phyloP scores from a whole-genome alignment of 768 basidiomycete genomes.

The Phaeotremella fagi region DNA sequence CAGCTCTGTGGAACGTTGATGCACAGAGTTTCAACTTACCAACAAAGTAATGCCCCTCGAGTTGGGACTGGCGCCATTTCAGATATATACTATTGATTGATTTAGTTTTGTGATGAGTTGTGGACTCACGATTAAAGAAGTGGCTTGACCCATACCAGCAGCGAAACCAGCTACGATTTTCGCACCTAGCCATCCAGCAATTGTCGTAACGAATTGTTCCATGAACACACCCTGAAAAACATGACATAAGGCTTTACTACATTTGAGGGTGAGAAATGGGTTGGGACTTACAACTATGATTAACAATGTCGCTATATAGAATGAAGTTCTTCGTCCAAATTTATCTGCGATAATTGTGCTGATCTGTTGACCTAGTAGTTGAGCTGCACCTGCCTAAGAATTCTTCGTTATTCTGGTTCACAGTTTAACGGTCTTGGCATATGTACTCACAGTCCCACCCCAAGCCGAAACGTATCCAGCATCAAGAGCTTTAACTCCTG shows the following conservation, averaged over 20 bases:
- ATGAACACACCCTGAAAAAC: neutral
- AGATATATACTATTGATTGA: neutral
- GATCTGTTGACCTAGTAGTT: slow-evolving; percentile 6
- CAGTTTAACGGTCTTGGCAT: slow-evolving; percentile 3
- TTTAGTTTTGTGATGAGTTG: neutral
- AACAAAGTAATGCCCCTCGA: neutral
- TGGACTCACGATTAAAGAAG: neutral
- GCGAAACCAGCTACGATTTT: neutral
- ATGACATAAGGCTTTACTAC: neutral
- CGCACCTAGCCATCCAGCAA: neutral
- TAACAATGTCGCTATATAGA: slow-evolving; percentile 19
- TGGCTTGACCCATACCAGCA: neutral
- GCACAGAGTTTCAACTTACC: neutral
- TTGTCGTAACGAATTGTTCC: neutral
- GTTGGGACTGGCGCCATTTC: neutral
- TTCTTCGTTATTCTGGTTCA: neutral
- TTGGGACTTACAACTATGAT: slow-evolving; percentile 7
- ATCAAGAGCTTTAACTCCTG: slow-evolving; percentile 5
- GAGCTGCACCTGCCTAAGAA: neutral
- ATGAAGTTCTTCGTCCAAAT: slow-evolving; percentile 14
- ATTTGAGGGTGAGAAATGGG: neutral
- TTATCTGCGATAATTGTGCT: slow-evolving; percentile 13
- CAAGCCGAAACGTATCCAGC: slow-evolving; percentile 21
- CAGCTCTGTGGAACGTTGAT: neutral
- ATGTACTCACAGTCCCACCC: slow-evolving; percentile 16